Percentiles rank a stretch among this genome's conserved stretches.
phyloP scores from a whole-genome alignment of 352 stramenopile genomes.

The Pythium monospermum region DNA sequence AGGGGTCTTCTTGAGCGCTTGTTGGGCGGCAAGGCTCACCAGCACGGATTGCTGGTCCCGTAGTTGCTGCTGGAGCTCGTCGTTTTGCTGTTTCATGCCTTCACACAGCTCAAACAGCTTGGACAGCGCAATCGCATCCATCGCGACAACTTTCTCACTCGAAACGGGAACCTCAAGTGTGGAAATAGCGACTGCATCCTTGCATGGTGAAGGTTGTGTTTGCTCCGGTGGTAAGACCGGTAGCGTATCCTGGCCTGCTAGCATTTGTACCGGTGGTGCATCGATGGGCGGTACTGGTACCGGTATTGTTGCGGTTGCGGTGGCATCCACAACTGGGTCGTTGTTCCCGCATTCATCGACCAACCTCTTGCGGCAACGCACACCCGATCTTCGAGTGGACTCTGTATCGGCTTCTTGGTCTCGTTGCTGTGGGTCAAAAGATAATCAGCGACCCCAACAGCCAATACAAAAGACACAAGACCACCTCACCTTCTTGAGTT shows the following conservation, averaged over 20 bases:
- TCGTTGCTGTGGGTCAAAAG: not conserved
- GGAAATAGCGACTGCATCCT: no score
- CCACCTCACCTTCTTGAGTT: slow-evolving; percentile 38
- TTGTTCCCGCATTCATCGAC: no score
- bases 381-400: no score
- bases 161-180: no score
- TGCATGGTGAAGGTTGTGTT: no score
- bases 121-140: slow-evolving; percentile 26
- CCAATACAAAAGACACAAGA: not conserved
- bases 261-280: no score
- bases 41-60: slow-evolving; percentile 41
- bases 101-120: slow-evolving; percentile 56
- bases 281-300: no score
- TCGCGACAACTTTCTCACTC: not conserved
- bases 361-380: no score
- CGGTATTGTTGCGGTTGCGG: no score
- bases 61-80: slow-evolving; percentile 49
- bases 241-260: no score
- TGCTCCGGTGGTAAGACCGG: no score
- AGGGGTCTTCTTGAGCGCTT: not conserved
- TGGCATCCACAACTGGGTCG: no score
- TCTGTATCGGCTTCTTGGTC: not conserved
- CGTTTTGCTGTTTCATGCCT: slow-evolving; percentile 52
- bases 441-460: not conserved
- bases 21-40: slow-evolving; percentile 20